A percentile compares a stretch with the other conserved stretches of the same genome.
Evolutionary conservation across 2,329 filamentous ascomycete genomes (phyloP).

Genomic region (Aspergillus arachidicola): DNA sequence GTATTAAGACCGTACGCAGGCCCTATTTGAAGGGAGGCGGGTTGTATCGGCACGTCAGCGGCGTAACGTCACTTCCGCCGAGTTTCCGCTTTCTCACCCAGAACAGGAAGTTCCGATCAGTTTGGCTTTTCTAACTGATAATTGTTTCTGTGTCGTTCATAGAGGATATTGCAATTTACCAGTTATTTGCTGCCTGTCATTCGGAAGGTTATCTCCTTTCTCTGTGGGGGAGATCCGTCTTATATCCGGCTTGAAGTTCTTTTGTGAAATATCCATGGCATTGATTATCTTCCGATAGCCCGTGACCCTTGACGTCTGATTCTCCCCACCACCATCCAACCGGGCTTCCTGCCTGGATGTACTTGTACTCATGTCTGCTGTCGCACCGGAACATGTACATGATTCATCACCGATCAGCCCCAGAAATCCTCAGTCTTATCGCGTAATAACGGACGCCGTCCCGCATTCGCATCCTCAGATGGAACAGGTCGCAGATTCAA

Average conservation of each 20-base stretch:
- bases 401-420: conserved; percentile 17
- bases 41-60: conserved; percentile 39
- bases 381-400: conserved; percentile 33
- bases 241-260: background rate
- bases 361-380: conserved; percentile 28
- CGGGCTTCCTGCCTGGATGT: conserved; percentile 8
- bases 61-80: conserved; percentile 21
- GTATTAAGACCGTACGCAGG: conserved; percentile 25
- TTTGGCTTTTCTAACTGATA: conserved; percentile 9
- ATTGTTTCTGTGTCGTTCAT: conserved; percentile 6
- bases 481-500: conserved; percentile 33
- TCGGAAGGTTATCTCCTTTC: background rate
- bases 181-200: background rate
- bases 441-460: conserved; percentile 19
- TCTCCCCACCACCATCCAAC: conserved; percentile 17
- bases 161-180: conserved; percentile 4
- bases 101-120: conserved; percentile 17
- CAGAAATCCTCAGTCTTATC: conserved; percentile 11
- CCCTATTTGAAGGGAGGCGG: conserved; percentile 12
- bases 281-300: conserved; percentile 31
- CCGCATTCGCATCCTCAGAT: conserved; percentile 29
- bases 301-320: conserved; percentile 25
- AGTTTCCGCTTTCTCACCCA: conserved; percentile 18
- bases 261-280: conserved; percentile 23
- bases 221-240: conserved; percentile 9